Conservation (phyloP, 495 filamentous ascomycete species). For the Delitschia confertaspora region DNA sequence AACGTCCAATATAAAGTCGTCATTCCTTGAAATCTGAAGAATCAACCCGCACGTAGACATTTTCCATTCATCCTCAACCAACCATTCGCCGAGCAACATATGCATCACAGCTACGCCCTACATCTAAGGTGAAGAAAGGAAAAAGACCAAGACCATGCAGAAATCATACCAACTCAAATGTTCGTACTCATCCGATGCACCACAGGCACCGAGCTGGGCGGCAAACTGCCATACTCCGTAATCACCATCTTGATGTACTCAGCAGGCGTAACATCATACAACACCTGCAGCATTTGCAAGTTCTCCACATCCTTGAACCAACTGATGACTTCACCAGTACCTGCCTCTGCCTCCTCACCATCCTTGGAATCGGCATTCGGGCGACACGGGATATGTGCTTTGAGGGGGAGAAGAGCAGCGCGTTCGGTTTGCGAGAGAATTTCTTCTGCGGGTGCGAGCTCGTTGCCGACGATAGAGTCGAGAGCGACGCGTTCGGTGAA, state of each 20-base stretch:
- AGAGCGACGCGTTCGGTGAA: slow-evolving; percentile 85
- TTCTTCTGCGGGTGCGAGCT: slow-evolving; percentile 66
- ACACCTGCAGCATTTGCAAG: slow-evolving; percentile 67
- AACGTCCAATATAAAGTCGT: too few species aligned
- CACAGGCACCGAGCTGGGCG: slow-evolving; percentile 71
- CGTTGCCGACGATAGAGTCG: slow-evolving; percentile 87
- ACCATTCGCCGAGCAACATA: too few species aligned
- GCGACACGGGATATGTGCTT: slow-evolving; percentile 12
- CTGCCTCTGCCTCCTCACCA: slow-evolving; percentile 33
- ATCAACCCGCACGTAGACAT: too few species aligned
- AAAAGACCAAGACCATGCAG: too few species aligned
- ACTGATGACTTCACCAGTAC: slow-evolving; percentile 31
- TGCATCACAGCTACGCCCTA: too few species aligned
- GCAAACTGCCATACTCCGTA: slow-evolving; percentile 81
- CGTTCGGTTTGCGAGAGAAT: slow-evolving; percentile 38
- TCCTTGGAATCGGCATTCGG: too few species aligned
- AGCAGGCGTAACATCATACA: slow-evolving; percentile 92
- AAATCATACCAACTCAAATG: slow-evolving; percentile 9
- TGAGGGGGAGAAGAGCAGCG: slow-evolving; percentile 16
- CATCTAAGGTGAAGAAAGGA: too few species aligned
- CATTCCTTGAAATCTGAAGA: too few species aligned
- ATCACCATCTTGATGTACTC: slow-evolving; percentile 81
- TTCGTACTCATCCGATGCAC: slow-evolving; percentile 45
- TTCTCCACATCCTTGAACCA: slow-evolving; percentile 55
- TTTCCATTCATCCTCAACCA: too few species aligned